Base-by-base conservation (phyloP, 495 filamentous ascomycete species). In the Penicillium paxilli region DNA sequence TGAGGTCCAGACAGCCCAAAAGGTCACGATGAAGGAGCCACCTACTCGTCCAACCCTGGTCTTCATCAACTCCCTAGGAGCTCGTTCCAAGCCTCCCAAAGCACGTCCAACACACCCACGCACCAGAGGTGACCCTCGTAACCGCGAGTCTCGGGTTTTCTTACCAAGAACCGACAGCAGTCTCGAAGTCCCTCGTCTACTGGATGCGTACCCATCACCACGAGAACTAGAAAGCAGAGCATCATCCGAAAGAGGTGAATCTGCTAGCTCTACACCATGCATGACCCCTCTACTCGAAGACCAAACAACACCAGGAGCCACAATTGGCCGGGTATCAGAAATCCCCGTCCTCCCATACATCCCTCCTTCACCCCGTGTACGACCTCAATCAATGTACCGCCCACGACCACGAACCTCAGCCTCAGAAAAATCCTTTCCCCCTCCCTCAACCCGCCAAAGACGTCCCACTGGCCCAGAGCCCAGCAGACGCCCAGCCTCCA, bases 1-100 rank as follows among this genome's bases (percentile, higher is more conserved):
- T 4, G 71, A 76, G 44, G 58, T 76, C 26, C 65, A 67, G 41
- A 60, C 69, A 25, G 73, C 73, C 5, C 65, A 69, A 57, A 66
- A 72, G 51, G 62, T 76, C 52, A 70, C 60, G 6, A 55, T 70
- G 41, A 62, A 68, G 23, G 68, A 72, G 50, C 73, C 72, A 14
- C 52, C 28, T 5, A 59, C 65, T 17, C 71, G 66, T 25, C 73
- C 73, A 24, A 70, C 65, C 19, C 47, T 76, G 55, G 68, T 76
- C 23, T 60, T 72, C 54, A 73, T 76, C 53, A 70, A 67, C 24
- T 64, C 72, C 9, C 47, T 64, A 22, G 48, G 53, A 0, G 21
- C 56, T 33, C 59, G 62, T 11, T 47, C 49, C 4, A 67, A 67
- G 58, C 17, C 20, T 23, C 35, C 64, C 0, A 42, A 33, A 47